Conservation (phyloP, 306 rosid genomes). For the Quercus wislizeni region DNA sequence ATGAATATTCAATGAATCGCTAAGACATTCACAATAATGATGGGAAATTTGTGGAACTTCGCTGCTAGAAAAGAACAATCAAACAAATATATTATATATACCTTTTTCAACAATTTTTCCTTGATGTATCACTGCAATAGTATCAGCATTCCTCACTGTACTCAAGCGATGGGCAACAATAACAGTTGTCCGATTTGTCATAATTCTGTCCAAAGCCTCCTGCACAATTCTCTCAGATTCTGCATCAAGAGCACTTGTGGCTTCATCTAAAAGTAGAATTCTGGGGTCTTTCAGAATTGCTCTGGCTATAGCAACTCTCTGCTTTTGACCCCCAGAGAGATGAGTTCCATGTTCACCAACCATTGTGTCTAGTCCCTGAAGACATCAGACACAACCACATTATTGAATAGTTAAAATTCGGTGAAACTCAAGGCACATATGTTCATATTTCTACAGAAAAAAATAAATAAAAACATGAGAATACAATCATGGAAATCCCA, state of each 20-base stretch:
- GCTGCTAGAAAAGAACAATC: too few relatives aligned
- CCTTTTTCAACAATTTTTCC: slow-evolving; percentile 55
- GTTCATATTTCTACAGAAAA: not conserved
- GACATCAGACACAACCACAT: not conserved
- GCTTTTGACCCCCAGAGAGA: slow-evolving; percentile 91
- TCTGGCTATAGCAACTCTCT: slow-evolving; percentile 86
- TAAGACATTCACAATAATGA: too few relatives aligned
- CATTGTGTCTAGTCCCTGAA: slow-evolving; percentile 61
- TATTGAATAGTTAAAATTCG: not conserved
- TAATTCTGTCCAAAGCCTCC: slow-evolving; percentile 79
- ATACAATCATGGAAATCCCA: too few relatives aligned
- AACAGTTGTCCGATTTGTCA: slow-evolving; percentile 76
- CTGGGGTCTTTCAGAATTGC: slow-evolving; percentile 83
- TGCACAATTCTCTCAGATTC: slow-evolving; percentile 84
- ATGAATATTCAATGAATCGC: too few relatives aligned
- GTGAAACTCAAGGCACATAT: not conserved
- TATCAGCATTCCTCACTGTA: slow-evolving; percentile 47
- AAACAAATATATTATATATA: not conserved
- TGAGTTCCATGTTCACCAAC: slow-evolving; percentile 85
- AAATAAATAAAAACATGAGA: too few relatives aligned
- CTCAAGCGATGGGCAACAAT: slow-evolving; percentile 70
- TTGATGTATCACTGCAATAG: slow-evolving; percentile 43
- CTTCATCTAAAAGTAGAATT: slow-evolving; percentile 84
- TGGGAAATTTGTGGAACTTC: too few relatives aligned
- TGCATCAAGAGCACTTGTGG: slow-evolving; percentile 89